Percentiles rank a stretch among this genome's conserved stretches.
Evolutionary conservation across 257 asterid genomes (phyloP).

Genomic region (Anisodus acutangulus): DNA sequence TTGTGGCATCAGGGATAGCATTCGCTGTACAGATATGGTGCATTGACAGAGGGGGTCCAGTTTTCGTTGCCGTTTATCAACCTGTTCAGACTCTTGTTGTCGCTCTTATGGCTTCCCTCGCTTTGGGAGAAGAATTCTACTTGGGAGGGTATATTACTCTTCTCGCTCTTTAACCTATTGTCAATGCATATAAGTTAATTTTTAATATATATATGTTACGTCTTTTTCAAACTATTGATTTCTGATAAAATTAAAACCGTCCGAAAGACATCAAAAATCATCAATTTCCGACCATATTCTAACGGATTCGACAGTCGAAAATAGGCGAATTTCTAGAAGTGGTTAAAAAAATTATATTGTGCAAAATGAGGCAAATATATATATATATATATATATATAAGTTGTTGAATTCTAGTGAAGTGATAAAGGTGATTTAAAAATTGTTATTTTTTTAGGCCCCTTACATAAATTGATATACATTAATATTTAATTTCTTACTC

Average conservation of each 20-base stretch:
- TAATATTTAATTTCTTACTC: no score
- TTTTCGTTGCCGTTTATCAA: conserved; percentile 96
- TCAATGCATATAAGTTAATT: neutral
- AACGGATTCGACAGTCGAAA: no score
- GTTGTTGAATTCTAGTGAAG: no score
- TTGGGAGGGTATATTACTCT: conserved; percentile 74
- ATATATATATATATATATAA: neutral
- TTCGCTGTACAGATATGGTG: conserved; percentile 99
- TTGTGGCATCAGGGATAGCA: conserved; percentile 98
- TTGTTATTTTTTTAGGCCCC: neutral
- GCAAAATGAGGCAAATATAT: neutral
- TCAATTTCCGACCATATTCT: no score
- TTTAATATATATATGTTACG: neutral
- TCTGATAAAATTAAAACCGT: no score
- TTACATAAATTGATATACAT: neutral
- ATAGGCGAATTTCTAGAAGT: neutral
- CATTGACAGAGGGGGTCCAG: conserved; percentile 98
- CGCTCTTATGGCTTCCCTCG: conserved; percentile 79
- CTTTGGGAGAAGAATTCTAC: conserved; percentile 82
- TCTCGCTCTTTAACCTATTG: neutral
- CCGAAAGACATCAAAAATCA: no score
- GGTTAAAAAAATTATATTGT: neutral
- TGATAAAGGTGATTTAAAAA: neutral
- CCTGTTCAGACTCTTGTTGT: conserved; percentile 99
- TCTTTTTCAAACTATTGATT: no score